Conservation (phyloP, 2,329 filamentous ascomycete species). For the Pestalotiopsis sp. region DNA sequence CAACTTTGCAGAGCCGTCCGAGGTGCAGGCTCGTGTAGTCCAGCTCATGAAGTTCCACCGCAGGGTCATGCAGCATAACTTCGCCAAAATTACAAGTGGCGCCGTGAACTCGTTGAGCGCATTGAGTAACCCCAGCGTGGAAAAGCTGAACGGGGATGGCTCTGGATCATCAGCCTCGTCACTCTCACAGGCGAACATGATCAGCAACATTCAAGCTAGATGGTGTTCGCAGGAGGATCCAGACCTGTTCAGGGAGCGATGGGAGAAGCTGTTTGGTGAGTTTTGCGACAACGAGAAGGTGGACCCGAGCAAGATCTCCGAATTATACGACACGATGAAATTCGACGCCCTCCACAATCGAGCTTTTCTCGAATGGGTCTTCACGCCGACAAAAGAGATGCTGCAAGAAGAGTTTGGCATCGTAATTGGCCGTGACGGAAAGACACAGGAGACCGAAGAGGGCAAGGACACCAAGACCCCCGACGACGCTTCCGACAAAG, state of each 20-base stretch:
- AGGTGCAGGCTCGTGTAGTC: slow-evolving; percentile 88
- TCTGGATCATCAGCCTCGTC: slow-evolving; percentile 46
- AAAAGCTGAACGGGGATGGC: slow-evolving; percentile 43
- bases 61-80: slow-evolving; percentile 93
- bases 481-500: slow-evolving; percentile 43
- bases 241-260: slow-evolving; percentile 90
- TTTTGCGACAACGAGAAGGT: slow-evolving; percentile 98
- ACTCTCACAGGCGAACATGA: slow-evolving; percentile 60
- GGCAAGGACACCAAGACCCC: slow-evolving; percentile 25
- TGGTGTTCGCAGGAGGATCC: slow-evolving; percentile 98
- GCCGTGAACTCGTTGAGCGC: slow-evolving; percentile 63
- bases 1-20: slow-evolving; percentile 89
- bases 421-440: slow-evolving; percentile 41
- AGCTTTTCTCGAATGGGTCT: slow-evolving; percentile 95
- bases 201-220: slow-evolving; percentile 76
- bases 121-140: slow-evolving; percentile 51
- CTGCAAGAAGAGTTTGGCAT: slow-evolving; percentile 67
- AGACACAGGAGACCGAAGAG: slow-evolving; percentile 42
- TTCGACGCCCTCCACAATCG: slow-evolving; percentile 97
- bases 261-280: slow-evolving; percentile 97
- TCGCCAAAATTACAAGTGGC: slow-evolving; percentile 71
- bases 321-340: slow-evolving; percentile 99
- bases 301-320: slow-evolving; percentile 97
- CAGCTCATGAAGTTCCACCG: slow-evolving; percentile 98
- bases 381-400: slow-evolving; percentile 80